These are phyloP conservation scores for Citrus australasica DNA, from an alignment of 345 rosid species.

Conservation along the genomic window DNA sequence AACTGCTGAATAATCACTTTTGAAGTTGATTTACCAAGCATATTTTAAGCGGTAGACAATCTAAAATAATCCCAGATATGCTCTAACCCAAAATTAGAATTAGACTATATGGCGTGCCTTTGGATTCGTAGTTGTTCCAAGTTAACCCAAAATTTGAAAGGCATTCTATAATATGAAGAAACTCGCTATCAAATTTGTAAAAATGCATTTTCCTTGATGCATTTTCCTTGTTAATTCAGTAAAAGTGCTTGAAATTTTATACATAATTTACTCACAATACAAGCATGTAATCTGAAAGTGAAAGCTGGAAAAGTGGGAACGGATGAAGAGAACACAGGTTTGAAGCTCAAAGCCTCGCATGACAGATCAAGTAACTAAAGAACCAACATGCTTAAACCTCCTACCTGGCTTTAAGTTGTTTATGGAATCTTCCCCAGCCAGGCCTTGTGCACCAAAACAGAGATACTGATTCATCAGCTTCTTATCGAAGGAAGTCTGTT, in stretches of 20 bases:
- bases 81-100: no score
- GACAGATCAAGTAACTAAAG: conserved; percentile 38
- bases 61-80: no score
- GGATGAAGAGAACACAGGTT: background rate
- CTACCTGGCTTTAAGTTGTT: conserved; percentile 21
- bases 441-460: conserved; percentile 62
- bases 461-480: conserved; percentile 62
- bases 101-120: no score
- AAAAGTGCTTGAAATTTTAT: no score
- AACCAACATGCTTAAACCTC: conserved; percentile 38
- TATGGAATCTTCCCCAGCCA: conserved; percentile 43
- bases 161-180: no score
- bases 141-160: no score
- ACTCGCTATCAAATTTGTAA: no score
- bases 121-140: no score
- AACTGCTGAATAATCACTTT: no score
- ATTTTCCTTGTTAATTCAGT: no score
- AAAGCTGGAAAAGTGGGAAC: background rate
- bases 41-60: no score
- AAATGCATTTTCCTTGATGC: background rate
- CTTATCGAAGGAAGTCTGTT: conserved; percentile 41
- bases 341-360: background rate
- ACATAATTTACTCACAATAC: background rate
- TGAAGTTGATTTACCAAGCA: no score
- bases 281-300: background rate